phyloP scores from a whole-genome alignment of 2,329 filamentous ascomycete genomes.

The Aquanectria penicillioides region DNA sequence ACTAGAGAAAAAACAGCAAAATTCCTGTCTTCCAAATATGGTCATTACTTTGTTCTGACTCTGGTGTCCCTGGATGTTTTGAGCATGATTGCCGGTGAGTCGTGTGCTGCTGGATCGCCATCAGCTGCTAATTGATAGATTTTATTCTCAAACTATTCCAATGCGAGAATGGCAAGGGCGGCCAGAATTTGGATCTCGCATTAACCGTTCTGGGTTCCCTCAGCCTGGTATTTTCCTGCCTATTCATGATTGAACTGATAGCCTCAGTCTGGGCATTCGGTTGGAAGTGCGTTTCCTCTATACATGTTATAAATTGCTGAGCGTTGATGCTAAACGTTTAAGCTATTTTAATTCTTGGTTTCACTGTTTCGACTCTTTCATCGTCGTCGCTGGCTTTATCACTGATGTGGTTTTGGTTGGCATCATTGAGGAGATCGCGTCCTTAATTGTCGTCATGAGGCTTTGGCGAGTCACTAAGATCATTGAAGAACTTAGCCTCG shows the following conservation, averaged over 20 bases:
- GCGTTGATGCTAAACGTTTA: conserved; percentile 10
- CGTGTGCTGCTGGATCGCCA: too few species aligned
- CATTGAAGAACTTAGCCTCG: conserved; percentile 73
- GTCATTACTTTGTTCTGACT: conserved; percentile 20
- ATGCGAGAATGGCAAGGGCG: conserved; percentile 20
- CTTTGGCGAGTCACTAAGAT: conserved; percentile 78
- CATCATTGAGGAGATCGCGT: conserved; percentile 70
- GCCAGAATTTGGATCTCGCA: conserved; percentile 20
- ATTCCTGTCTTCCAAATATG: conserved; percentile 21
- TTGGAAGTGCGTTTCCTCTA: conserved; percentile 54
- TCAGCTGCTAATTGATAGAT: neutral
- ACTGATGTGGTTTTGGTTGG: conserved; percentile 71
- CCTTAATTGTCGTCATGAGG: conserved; percentile 72
- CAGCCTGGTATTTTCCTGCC: conserved; percentile 66
- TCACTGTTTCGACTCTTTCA: conserved; percentile 70
- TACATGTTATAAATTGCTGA: neutral
- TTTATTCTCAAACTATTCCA: conserved; percentile 23
- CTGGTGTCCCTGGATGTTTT: conserved; percentile 24
- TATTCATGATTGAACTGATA: conserved; percentile 72
- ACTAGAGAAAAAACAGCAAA: conserved; percentile 3
- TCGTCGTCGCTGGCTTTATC: conserved; percentile 70
- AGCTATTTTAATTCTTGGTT: conserved; percentile 69
- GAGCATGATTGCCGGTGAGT: conserved; percentile 25
- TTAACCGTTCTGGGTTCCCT: conserved; percentile 42
- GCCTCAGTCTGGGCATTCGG: conserved; percentile 71